These are phyloP conservation scores for Penicillium tannophilum DNA, from an alignment of 495 filamentous ascomycete species.

Conservation along the genomic window DNA sequence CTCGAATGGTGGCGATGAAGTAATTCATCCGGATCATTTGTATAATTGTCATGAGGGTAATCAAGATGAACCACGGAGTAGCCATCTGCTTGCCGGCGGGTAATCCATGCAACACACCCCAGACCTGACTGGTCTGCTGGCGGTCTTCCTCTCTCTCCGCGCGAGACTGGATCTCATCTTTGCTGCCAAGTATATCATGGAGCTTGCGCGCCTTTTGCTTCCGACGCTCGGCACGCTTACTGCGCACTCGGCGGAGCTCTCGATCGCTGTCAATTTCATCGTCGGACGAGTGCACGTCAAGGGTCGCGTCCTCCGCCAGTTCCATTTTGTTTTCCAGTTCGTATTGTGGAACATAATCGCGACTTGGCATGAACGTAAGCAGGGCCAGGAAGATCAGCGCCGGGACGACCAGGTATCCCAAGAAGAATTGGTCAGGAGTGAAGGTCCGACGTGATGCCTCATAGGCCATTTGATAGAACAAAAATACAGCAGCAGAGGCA, in stretches of 20 bases:
- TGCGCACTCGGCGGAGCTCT: constrained; percentile 53
- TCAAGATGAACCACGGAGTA: constrained; percentile 88
- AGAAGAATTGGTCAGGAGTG: constrained; percentile 63
- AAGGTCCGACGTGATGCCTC: constrained; percentile 51
- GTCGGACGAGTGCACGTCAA: constrained; percentile 63
- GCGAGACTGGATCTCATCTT: constrained; percentile 54
- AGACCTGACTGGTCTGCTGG: constrained; percentile 54
- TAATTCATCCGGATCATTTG: constrained; percentile 97
- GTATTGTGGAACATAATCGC: constrained; percentile 62
- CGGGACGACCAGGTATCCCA: constrained; percentile 63
- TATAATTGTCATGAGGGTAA: constrained; percentile 88
- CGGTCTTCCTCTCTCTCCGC: constrained; percentile 56
- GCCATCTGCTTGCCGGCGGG: constrained; percentile 74
- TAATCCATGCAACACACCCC: constrained; percentile 82
- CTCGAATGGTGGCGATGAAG: constrained; percentile 88
- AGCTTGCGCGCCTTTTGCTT: constrained; percentile 67
- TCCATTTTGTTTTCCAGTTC: constrained; percentile 65
- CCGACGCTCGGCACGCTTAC: constrained; percentile 60
- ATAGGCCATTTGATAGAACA: constrained; percentile 64
- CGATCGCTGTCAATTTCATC: constrained; percentile 48
- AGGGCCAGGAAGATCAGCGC: constrained; percentile 56
- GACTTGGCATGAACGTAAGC: constrained; percentile 60
- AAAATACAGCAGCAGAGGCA: constrained; percentile 67
- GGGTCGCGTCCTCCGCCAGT: constrained; percentile 48
- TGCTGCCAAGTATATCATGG: constrained; percentile 62